These are phyloP conservation scores for Megacollybia marginata DNA, from an alignment of 768 basidiomycete genomes.

Conservation along the genomic window DNA sequence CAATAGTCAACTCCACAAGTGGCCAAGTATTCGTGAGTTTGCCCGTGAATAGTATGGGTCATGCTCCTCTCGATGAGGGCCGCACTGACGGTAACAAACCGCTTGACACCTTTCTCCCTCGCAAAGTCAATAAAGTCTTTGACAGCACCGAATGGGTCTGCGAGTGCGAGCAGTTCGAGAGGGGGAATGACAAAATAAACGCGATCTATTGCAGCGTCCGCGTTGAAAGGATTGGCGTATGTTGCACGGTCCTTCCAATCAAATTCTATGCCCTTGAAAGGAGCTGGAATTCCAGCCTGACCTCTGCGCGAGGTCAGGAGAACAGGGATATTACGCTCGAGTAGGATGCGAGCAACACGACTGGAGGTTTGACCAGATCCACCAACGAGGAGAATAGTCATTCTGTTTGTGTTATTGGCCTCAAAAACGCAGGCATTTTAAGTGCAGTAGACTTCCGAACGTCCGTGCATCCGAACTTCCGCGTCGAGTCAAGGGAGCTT, in stretches of 20 bases:
- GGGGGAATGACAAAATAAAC: slow-evolving; percentile 24
- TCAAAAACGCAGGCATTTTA: too few species aligned
- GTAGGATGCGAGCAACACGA: slow-evolving; percentile 19
- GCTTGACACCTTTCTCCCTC: slow-evolving; percentile 22
- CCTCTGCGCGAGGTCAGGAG: slow-evolving; percentile 24
- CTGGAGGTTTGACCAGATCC: slow-evolving; percentile 27
- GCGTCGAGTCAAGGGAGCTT: too few species aligned
- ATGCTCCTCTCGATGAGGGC: slow-evolving; percentile 16
- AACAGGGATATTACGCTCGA: slow-evolving; percentile 15
- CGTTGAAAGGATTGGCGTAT: slow-evolving; percentile 22
- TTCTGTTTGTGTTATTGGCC: neutral
- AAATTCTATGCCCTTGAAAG: slow-evolving; percentile 21
- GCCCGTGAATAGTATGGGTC: slow-evolving; percentile 13
- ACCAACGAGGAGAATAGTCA: slow-evolving; percentile 28
- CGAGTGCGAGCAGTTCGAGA: neutral
- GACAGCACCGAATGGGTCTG: slow-evolving; percentile 12
- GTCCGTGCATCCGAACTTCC: too few species aligned
- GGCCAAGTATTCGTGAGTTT: slow-evolving; percentile 27
- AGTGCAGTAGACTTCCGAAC: too few species aligned
- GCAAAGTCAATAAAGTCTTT: slow-evolving; percentile 26
- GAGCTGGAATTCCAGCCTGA: slow-evolving; percentile 9
- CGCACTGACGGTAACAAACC: slow-evolving; percentile 25
- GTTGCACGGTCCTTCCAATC: slow-evolving; percentile 29
- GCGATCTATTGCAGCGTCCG: slow-evolving; percentile 17
- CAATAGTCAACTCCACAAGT: slow-evolving; percentile 24